A percentile compares a stretch with the other conserved stretches of the same genome.
Conservation (phyloP, 2,329 filamentous ascomycete species). For the Hansfordia pulvinata region DNA sequence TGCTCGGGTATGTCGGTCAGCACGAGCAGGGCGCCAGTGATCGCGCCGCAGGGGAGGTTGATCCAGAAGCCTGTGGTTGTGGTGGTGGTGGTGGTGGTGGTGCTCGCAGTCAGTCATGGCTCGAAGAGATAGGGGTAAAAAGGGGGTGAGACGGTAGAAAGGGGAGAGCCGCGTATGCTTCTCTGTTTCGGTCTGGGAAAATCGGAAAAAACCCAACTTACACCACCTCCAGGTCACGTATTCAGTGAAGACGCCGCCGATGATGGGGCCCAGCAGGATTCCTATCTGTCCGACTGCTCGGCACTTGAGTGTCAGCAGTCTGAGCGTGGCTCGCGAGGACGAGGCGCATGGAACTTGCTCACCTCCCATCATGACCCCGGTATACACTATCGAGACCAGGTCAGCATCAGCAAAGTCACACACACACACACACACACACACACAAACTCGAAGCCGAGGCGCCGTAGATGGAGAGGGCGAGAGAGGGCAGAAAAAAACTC, state of each 20-base stretch:
- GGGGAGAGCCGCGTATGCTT: too few species aligned
- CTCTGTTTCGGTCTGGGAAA: too few species aligned
- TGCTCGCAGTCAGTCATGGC: too few species aligned
- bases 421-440: not conserved
- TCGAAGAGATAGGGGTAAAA: too few species aligned
- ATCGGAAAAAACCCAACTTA: conserved; percentile 11
- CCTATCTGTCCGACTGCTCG: conserved; percentile 26
- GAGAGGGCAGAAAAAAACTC: too few species aligned
- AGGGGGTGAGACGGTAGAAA: too few species aligned
- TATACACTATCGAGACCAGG: conserved; percentile 6
- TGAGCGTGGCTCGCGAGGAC: too few species aligned
- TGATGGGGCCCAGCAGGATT: conserved; percentile 29
- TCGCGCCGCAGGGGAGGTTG: conserved; percentile 28
- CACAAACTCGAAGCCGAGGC: too few species aligned
- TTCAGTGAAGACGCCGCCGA: conserved; percentile 27
- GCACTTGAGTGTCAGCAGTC: too few species aligned
- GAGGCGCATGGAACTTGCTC: conserved; percentile 5
- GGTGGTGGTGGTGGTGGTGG: not conserved
- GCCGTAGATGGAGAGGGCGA: too few species aligned
- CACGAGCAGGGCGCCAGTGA: conserved; percentile 16
- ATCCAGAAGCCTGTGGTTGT: conserved; percentile 25
- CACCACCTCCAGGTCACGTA: conserved; percentile 30
- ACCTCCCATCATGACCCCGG: conserved; percentile 11
- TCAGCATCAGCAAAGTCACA: not conserved
- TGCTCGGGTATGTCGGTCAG: conserved; percentile 12